A percentile compares a stretch with the other conserved stretches of the same genome.
Evolutionary conservation across 192 early-diverging fungal species (phyloP).

Genomic region (Fimicolochytrium jonesii): DNA sequence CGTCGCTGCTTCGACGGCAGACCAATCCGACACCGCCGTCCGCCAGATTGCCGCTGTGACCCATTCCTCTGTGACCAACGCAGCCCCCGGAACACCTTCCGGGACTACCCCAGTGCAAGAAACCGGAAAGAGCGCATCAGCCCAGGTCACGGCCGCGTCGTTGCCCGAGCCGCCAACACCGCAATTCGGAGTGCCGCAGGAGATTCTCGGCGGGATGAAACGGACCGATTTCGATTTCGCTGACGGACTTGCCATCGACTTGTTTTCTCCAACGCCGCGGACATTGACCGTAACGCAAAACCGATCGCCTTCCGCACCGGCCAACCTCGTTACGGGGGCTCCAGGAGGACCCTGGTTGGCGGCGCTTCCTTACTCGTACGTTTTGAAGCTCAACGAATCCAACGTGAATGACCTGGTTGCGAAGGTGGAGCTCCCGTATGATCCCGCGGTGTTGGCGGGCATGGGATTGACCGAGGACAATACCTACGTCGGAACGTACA

Average conservation of each 20-base stretch:
- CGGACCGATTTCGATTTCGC: background rate
- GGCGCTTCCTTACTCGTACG: background rate
- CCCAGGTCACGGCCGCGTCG: background rate
- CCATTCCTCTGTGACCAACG: background rate
- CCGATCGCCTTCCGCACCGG: background rate
- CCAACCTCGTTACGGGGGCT: background rate
- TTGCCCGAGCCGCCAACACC: background rate
- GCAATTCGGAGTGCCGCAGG: slow-evolving; percentile 1
- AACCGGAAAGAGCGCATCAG: too few species aligned
- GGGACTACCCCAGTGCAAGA: too few species aligned
- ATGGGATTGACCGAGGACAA: slow-evolving; percentile 1
- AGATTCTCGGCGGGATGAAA: background rate
- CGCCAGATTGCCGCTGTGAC: background rate
- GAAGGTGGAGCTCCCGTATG: background rate
- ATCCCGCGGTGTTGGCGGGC: background rate
- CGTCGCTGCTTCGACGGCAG: background rate
- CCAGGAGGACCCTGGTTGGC: background rate
- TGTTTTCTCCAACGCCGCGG: background rate
- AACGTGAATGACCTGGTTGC: background rate
- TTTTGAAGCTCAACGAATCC: background rate
- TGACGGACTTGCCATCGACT: background rate
- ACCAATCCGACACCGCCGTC: background rate
- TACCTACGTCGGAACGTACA: background rate
- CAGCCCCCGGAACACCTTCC: too few species aligned
- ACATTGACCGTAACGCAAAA: background rate